phyloP scores from a whole-genome alignment of 140 eudicot species.

The Anethum foeniculum region DNA sequence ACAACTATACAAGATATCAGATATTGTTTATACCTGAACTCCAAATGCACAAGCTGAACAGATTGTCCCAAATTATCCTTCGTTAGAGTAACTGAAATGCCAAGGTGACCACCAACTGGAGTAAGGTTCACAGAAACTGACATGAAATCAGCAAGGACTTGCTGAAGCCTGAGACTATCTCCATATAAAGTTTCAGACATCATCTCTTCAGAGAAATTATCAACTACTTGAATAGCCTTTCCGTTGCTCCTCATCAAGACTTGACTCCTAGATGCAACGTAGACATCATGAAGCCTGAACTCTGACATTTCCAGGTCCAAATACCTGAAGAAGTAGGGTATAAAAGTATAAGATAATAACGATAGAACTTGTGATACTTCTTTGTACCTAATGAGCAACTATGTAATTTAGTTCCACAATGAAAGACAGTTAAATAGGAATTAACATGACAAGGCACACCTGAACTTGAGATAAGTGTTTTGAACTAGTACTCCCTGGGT shows the following conservation, averaged over 20 bases:
- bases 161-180: slow-evolving; percentile 80
- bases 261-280: slow-evolving; percentile 78
- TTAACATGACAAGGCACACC: not conserved
- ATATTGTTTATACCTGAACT: slow-evolving; percentile 49
- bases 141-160: slow-evolving; percentile 80
- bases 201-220: slow-evolving; percentile 33
- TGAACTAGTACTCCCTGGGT: not conserved
- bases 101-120: slow-evolving; percentile 65
- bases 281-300: slow-evolving; percentile 46
- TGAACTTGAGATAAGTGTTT: not conserved
- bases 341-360: not conserved
- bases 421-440: not conserved
- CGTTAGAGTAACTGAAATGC: slow-evolving; percentile 39
- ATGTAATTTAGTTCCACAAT: not conserved
- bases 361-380: not conserved
- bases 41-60: slow-evolving; percentile 72
- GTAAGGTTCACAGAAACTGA: slow-evolving; percentile 48
- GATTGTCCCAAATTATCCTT: slow-evolving; percentile 62
- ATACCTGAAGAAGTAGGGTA: slow-evolving; percentile 31
- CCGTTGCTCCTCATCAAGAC: slow-evolving; percentile 64
- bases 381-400: not conserved
- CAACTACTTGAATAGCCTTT: slow-evolving; percentile 59
- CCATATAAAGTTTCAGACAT: slow-evolving; percentile 59
- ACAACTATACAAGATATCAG: not conserved
- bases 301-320: slow-evolving; percentile 90